Base-by-base conservation (phyloP, 768 basidiomycete genomes). In the Russula foetens region DNA sequence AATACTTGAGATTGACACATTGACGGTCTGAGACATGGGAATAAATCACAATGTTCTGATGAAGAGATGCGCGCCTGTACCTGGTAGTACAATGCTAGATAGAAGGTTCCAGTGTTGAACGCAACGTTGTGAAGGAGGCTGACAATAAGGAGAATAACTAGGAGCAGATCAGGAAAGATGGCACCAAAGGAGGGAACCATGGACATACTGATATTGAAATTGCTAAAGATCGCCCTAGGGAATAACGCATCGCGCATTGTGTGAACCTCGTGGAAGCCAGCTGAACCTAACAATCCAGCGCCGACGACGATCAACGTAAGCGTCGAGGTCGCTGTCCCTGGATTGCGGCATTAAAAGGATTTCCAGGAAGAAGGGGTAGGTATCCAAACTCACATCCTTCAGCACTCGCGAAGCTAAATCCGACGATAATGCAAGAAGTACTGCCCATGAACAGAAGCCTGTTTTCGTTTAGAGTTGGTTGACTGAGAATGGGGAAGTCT, bases 61-160 rank as follows among this genome's bases (percentile, higher is more conserved):
- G 23, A 41, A 44, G 4, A 38, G 54, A 31, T 19, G 35, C 39
- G 39, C 26, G 21, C 2, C 46, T 75, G 39, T 64, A 88, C 90
- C 79, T 93, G 90, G 72, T 82, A 92, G 71, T 84, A 92, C 24
- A 92, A 71, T 0, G 90, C 88, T 48, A 93, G 81, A 73, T 90
- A 93, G 74, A 88, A 93, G 6, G 90, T 92, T 51, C 88, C 90
- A 33, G 90, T 82, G 64, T 82, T 92, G 72, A 91, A 93, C 17
- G 84, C 84, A 63, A 92, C 79, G 69, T 90, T 90, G 71, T 92
- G 91, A 56, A 92, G 77, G 74, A 92, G 90, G 19, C 82, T 82
- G 60, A 89, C 77, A 19, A 83, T 53, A 33, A 92, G 80, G 48
- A 89, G 77, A 59, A 79, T 78, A 63, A 84, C 89, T 92, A 45